These are phyloP conservation scores for Biscogniauxia mediterranea DNA, from an alignment of 2,329 filamentous ascomycete genomes.

Conservation along the genomic window DNA sequence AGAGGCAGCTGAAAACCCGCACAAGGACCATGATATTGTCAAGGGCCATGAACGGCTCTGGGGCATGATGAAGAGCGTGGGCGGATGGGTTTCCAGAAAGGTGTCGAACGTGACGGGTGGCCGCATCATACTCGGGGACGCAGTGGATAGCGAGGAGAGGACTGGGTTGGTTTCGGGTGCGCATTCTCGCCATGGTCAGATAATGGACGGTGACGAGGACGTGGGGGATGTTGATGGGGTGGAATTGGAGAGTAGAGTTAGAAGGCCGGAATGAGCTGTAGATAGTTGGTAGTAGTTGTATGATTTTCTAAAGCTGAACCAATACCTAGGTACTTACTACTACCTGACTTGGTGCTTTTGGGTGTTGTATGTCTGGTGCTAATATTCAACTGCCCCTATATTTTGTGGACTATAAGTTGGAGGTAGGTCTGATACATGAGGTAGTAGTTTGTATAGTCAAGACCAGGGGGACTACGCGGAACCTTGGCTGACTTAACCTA, in stretches of 20 bases:
- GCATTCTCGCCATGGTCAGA: constrained; percentile 29
- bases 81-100: constrained; percentile 58
- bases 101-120: constrained; percentile 55
- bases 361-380: too few species aligned
- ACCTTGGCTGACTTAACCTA: too few species aligned
- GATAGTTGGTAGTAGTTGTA: not conserved
- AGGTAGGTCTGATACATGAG: too few species aligned
- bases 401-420: not conserved
- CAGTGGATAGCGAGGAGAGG: constrained; percentile 30
- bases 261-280: not conserved
- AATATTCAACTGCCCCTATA: too few species aligned
- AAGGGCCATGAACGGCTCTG: constrained; percentile 66
- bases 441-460: too few species aligned
- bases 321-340: not conserved
- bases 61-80: constrained; percentile 52
- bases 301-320: not conserved
- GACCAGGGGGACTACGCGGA: too few species aligned
- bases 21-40: constrained; percentile 54
- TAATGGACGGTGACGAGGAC: constrained; percentile 53
- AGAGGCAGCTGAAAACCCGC: constrained; percentile 77
- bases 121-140: constrained; percentile 48
- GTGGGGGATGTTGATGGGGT: constrained; percentile 41
- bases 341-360: too few species aligned
- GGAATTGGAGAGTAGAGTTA: constrained; percentile 31
- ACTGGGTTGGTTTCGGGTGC: constrained; percentile 19